phyloP scores from a whole-genome alignment of 2,329 filamentous ascomycete species.

The Colletotrichum cereale region DNA sequence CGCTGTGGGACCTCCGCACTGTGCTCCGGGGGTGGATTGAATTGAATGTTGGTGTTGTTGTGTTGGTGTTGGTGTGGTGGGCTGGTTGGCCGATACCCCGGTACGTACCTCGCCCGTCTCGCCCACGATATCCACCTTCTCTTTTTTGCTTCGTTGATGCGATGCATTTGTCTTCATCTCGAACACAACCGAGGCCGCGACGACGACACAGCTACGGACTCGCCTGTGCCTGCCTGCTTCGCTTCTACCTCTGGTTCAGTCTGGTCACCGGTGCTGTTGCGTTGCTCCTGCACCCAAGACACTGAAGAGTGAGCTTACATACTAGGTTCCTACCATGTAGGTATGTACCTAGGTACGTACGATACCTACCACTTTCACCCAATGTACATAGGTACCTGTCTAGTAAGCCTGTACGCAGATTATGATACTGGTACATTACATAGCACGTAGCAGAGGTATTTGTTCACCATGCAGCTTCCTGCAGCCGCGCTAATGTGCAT shows the following conservation, averaged over 20 bases:
- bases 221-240: not conserved
- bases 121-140: too few species aligned
- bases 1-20: constrained; percentile 11
- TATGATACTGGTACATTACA: too few species aligned
- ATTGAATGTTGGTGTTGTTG: not conserved
- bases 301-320: too few species aligned
- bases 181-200: not conserved
- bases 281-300: constrained; percentile 4
- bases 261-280: not conserved
- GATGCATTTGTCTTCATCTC: not conserved
- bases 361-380: too few species aligned
- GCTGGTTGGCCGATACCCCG: not conserved
- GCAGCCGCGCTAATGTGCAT: constrained; percentile 37
- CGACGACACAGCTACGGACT: not conserved
- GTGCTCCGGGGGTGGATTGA: constrained; percentile 5
- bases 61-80: not conserved
- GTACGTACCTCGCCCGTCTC: not conserved
- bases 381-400: too few species aligned
- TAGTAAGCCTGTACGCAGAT: too few species aligned
- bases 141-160: not conserved
- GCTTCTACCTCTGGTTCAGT: not conserved
- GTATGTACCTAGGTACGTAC: too few species aligned
- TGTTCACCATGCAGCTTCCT: constrained; percentile 19
- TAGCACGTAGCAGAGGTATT: too few species aligned
- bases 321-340: too few species aligned